Evolutionary conservation across 306 rosid genomes (phyloP), one percentile per base, ranked within the genome.

Genomic region (Rosa lucieae): DNA sequence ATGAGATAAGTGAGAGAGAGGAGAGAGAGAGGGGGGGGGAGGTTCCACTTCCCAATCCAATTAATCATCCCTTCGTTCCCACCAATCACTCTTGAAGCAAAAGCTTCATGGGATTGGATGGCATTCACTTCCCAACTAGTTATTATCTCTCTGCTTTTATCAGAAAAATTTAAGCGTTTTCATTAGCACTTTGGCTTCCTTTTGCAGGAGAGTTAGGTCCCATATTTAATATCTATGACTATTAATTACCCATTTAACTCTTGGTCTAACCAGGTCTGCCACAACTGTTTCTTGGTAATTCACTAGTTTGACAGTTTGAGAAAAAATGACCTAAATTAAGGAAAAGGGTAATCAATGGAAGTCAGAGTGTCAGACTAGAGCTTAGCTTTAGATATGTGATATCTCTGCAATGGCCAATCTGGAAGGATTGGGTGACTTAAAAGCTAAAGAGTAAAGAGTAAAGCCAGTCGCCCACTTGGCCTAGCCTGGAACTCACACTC

Each of bases 41-140:
- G 75, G 79, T 80, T 82, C 79, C 88, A 81, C 80, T 89, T 92
- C 86, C 89, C 93, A 83, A 88, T 78, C 80, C 77, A 73, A 82
- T 76, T 9, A 84, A 76, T 63, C 72, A 62, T 62, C 61, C 23
- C 18, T 76, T 44, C 63, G 7, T 67, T 85, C 75, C 61, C 83
- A 85, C 84, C 89, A 81, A 80, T 88, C 76, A 51, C 84, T 78
- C 18, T 32, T 74, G 82, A 82, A 70, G 85, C 66, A 82, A 80
- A 77, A 62, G 40, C 67, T 66, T 75, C 73, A 67, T 58, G 67
- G 80, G 44, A 23, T 6, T 56, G 82, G 62, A 63, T 44, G 48
- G 72, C 40, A 51, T 49, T 49, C 42, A 72, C 76, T 84, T 78
- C 71, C 73, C 77, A 72, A 70, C 48, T 67, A 67, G 48, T 67